Conservation (phyloP, 345 rosid species). For the Moringa oleifera region DNA sequence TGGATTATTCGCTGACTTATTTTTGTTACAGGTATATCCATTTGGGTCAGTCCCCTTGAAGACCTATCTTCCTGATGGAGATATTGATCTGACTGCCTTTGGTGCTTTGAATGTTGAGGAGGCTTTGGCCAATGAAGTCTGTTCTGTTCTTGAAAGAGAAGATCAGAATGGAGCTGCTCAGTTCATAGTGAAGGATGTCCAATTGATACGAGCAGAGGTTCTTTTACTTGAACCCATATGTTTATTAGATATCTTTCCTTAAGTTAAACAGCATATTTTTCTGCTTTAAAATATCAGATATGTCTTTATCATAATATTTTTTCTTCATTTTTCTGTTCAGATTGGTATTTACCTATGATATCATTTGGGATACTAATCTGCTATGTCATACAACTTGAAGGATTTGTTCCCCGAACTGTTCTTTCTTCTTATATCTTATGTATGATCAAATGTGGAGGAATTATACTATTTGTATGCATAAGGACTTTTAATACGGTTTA, state of each 20-base stretch:
- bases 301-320: no score
- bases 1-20: constrained; percentile 1
- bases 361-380: no score
- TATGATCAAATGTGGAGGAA: background rate
- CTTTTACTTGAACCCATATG: constrained; percentile 15
- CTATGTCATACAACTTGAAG: no score
- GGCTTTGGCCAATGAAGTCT: constrained; percentile 52
- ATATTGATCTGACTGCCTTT: constrained; percentile 85
- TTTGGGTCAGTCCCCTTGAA: constrained; percentile 93
- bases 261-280: no score
- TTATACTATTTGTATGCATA: no score
- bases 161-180: constrained; percentile 44
- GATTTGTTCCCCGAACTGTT: no score
- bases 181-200: constrained; percentile 71
- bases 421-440: no score
- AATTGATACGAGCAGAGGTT: constrained; percentile 77
- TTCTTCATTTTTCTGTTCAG: no score
- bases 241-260: background rate
- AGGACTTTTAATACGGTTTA: background rate
- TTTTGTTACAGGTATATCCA: constrained; percentile 58
- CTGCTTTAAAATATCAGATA: background rate
- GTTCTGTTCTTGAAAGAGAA: constrained; percentile 65
- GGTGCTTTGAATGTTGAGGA: constrained; percentile 53
- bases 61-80: constrained; percentile 98
- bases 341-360: no score